Evolutionary conservation across 345 rosid genomes (phyloP), one percentile per base, ranked within the genome.

Genomic region (Psidium guajava): DNA sequence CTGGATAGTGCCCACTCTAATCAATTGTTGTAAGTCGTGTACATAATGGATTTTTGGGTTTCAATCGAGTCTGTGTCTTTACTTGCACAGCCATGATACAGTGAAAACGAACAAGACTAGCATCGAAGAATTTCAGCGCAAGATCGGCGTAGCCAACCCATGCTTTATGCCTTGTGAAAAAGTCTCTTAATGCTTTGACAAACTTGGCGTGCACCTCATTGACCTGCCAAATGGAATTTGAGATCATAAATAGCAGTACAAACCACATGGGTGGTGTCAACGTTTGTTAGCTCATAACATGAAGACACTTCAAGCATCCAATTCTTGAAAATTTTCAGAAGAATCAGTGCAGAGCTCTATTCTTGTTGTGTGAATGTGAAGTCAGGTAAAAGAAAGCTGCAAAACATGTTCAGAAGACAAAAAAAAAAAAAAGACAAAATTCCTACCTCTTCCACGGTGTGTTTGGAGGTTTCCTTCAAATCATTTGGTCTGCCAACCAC

Each of bases 401-500:
- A 6, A 83, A 20, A 14, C 15, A 47, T 7, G 27, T 16, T 56
- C 21, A 36, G 28, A 24, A 83, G 74, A 50, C 53, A 61, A 27
- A 81, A 25, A 3, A 51, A 16, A 61, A 27, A 81, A 25, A 3
- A 51, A 16, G 22, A 16, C 5, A 40, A 44, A 32, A 82, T 53
- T 25, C 54, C 61, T 92, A 94, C 99, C 99, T 97, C 99, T 93
- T 96, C 95, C 82, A 83, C 28, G 5, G 92, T 95, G 61, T 98
- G 99, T 27, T 95, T 89, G 50, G 90, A 88, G 87, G 89, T 92
- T 93, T 90, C 89, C 91, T 93, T 89, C 58, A 96, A 87, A 84
- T 94, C 98, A 56, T 95, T 94, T 5, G 99, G 99, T 88, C 85
- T 93, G 84, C 99, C 99, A 15, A 96, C 95, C 86, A 97, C 98